Evolutionary conservation across 2,329 filamentous ascomycete genomes (phyloP).

Genomic region (Cadophora sp.): DNA sequence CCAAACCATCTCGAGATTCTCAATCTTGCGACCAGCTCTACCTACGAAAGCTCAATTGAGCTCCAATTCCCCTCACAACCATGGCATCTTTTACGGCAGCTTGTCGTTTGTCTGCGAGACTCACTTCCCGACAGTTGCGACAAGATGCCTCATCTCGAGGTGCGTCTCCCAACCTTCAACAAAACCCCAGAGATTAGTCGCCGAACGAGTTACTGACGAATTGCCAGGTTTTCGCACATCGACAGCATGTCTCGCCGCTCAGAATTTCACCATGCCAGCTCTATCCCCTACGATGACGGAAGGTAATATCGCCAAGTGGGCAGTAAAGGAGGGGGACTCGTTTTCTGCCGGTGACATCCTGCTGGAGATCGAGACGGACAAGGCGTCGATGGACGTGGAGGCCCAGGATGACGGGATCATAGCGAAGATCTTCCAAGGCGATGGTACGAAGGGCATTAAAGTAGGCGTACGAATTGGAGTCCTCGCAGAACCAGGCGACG

Average conservation of each 20-base stretch:
- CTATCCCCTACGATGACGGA: constrained; percentile 94
- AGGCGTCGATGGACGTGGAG: constrained; percentile 94
- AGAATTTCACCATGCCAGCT: constrained; percentile 91
- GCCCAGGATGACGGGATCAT: constrained; percentile 88
- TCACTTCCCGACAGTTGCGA: constrained; percentile 60
- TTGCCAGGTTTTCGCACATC: constrained; percentile 68
- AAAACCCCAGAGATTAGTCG: constrained; percentile 22
- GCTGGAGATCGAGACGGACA: constrained; percentile 92
- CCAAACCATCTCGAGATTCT: constrained; percentile 30
- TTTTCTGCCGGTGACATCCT: constrained; percentile 86
- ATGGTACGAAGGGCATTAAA: constrained; percentile 78
- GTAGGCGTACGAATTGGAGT: constrained; percentile 85
- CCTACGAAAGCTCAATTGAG: constrained; percentile 42
- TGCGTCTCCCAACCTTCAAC: constrained; percentile 48
- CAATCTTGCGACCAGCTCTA: constrained; percentile 24
- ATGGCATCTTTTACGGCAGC: constrained; percentile 73
- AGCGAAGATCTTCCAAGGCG: constrained; percentile 78
- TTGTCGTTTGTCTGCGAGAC: constrained; percentile 68
- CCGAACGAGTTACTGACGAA: constrained; percentile 28
- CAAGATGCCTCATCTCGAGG: constrained; percentile 63
- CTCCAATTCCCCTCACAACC: constrained; percentile 42
- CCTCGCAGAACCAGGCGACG: constrained; percentile 81
- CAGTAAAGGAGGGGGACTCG: constrained; percentile 84
- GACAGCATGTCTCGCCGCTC: constrained; percentile 70
- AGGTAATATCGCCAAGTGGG: constrained; percentile 86